Base-by-base conservation (phyloP, 495 filamentous ascomycete genomes). In the Lepidopterella palustris region DNA sequence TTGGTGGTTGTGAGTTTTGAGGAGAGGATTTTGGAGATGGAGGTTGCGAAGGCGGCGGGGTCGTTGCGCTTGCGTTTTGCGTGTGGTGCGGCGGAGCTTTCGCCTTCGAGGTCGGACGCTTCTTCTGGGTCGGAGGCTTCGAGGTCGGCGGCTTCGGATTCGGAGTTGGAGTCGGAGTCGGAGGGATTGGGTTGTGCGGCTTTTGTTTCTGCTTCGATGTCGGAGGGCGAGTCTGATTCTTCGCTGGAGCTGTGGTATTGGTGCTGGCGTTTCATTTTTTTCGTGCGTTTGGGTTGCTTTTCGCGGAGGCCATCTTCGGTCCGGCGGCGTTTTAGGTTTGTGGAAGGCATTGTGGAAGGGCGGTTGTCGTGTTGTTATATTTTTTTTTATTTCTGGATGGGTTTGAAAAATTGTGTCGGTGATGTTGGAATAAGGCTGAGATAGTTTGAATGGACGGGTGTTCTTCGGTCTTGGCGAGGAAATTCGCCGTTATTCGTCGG, bases 1-100 rank as follows among this genome's bases (percentile, higher is more conserved):
- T 88, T 86, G 13, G 85, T 80, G 6, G 81, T 84, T 0, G 91
- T 84, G 2, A 97, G 78, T 74, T 97, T 97, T 55, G 87, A 88
- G 28, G 81, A 79, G 21, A 98, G 80, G 74, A 98, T 97, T 68
- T 90, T 90, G 64, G 85, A 84, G 68, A 98, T 93, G 39, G 90
- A 92, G 23, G 84, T 91, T 6, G 91, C 88, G 75, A 98, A 97
- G 48, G 87, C 90, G 56, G 79, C 75, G 11, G 93, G 90, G 73
- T 98, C 92, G 71, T 96, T 92, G 61, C 90, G 88, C 71, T 96
- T 93, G 21, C 76, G 58, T 61, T 79, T 78, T 55, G 59, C 64
- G 15, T 54, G 42, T 1, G 62, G 55, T 2, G 64, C 48, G 57
- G 53, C 49, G 51, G 65, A 62, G 61, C 59, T 62, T 52, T 68